phyloP scores from a whole-genome alignment of 208 protist genomes.

The Crithidia thermophila region DNA sequence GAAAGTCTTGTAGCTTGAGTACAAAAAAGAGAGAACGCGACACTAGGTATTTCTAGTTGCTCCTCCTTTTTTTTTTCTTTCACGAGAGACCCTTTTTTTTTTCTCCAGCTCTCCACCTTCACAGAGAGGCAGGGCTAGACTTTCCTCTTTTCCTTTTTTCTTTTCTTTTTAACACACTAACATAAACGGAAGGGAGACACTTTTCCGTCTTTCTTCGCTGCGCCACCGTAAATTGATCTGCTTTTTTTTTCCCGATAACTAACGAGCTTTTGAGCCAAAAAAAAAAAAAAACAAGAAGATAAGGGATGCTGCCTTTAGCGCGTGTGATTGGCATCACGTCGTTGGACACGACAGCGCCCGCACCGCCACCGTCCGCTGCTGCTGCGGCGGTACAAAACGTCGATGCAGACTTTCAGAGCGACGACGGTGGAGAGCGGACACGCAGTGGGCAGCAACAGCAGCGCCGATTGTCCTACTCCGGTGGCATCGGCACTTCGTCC shows the following conservation, averaged over 20 bases:
- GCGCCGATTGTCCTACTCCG: neutral
- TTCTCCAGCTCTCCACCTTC: no score
- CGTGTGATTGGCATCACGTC: neutral
- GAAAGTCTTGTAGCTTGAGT: no score
- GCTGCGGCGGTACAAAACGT: neutral
- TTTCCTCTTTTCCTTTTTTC: constrained; percentile 3
- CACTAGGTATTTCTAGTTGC: no score
- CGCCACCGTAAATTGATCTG: neutral
- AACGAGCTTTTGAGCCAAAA: no score
- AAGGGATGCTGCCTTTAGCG: neutral
- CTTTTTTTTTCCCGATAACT: neutral
- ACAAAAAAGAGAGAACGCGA: no score
- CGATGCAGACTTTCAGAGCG: neutral
- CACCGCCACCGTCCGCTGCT: no score
- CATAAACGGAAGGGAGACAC: neutral
- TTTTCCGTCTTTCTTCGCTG: neutral
- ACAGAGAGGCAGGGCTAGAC: neutral
- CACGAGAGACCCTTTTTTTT: no score
- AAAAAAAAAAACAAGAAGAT: neutral
- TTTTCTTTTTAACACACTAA: constrained; percentile 12
- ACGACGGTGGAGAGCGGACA: no score
- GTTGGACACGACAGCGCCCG: neutral
- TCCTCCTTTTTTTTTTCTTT: no score
- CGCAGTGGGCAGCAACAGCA: no score
- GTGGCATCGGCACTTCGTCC: neutral